A percentile compares a stretch with the other conserved stretches of the same genome.
phyloP scores from a whole-genome alignment of 225 moss, liverwort and hornwort species.

The Straminergon stramineum region DNA sequence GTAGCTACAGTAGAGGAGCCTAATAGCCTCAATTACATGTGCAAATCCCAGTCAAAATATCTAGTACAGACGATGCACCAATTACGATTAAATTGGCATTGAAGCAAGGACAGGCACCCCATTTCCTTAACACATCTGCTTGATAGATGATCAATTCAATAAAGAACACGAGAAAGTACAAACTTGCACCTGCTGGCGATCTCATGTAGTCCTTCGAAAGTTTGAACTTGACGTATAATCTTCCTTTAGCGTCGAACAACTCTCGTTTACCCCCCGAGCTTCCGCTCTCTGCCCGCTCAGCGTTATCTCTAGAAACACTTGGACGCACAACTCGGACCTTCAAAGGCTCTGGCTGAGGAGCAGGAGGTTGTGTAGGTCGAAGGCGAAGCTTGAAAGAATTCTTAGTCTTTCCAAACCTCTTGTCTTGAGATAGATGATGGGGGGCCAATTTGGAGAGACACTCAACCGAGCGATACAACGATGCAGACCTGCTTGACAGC shows the following conservation, averaged over 20 bases:
- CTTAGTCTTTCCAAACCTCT: slow-evolving; percentile 35
- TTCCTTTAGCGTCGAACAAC: slow-evolving; percentile 2
- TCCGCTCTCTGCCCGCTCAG: slow-evolving; percentile 52
- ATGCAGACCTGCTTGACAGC: slow-evolving; percentile 53
- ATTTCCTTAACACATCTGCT: background rate
- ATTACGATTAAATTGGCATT: background rate
- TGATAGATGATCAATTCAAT: background rate
- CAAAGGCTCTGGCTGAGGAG: slow-evolving; percentile 12
- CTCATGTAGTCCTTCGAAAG: slow-evolving; percentile 21
- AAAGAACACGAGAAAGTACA: background rate
- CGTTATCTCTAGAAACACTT: slow-evolving; percentile 46
- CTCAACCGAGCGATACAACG: slow-evolving; percentile 59
- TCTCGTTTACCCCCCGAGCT: slow-evolving; percentile 56
- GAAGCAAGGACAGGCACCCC: background rate
- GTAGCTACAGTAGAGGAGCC: background rate
- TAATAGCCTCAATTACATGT: background rate
- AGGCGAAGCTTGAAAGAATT: slow-evolving; percentile 50
- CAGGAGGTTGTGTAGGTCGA: slow-evolving; percentile 30
- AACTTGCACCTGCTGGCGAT: slow-evolving; percentile 41
- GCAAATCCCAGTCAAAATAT: background rate
- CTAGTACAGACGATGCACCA: background rate
- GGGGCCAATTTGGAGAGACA: slow-evolving; percentile 29
- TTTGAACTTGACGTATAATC: slow-evolving; percentile 52
- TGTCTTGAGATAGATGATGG: slow-evolving; percentile 37
- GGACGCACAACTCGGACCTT: slow-evolving; percentile 15